A percentile compares a stretch with the other conserved stretches of the same genome.
Conservation (phyloP, 495 filamentous ascomycete genomes). For the Rusavskia elegans region DNA sequence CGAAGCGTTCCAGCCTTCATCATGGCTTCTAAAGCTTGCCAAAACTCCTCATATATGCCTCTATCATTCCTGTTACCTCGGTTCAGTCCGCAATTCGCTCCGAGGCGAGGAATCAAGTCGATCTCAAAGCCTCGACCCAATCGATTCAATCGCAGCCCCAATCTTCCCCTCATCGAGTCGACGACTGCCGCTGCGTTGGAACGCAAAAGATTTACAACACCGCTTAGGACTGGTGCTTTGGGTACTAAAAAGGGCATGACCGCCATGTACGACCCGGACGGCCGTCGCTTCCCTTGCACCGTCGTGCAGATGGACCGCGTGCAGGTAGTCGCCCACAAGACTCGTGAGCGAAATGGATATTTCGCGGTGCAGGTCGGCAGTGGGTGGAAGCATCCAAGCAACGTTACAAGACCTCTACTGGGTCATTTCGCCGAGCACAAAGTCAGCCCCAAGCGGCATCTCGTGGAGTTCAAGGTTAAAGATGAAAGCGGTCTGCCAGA, state of each 20-base stretch:
- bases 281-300: constrained; percentile 68
- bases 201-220: constrained; percentile 60
- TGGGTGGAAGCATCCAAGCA: constrained; percentile 58
- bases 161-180: constrained; percentile 41
- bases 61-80: constrained; percentile 12
- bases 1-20: background rate
- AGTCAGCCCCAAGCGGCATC: constrained; percentile 62
- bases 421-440: constrained; percentile 71
- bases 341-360: constrained; percentile 65
- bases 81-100: background rate
- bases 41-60: constrained; percentile 7
- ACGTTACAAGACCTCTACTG: constrained; percentile 61
- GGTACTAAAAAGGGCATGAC: constrained; percentile 92
- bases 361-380: constrained; percentile 79
- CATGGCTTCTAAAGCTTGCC: constrained; percentile 3
- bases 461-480: constrained; percentile 75
- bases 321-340: constrained; percentile 77
- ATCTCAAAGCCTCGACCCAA: constrained; percentile 30
- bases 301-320: constrained; percentile 88
- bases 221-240: constrained; percentile 65
- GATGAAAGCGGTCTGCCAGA: constrained; percentile 52
- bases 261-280: constrained; percentile 62
- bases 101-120: constrained; percentile 28
- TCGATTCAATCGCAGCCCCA: constrained; percentile 28
- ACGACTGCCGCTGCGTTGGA: constrained; percentile 66